These are phyloP conservation scores for Choiromyces venosus DNA, from an alignment of 495 filamentous ascomycete genomes.

Conservation along the genomic window DNA sequence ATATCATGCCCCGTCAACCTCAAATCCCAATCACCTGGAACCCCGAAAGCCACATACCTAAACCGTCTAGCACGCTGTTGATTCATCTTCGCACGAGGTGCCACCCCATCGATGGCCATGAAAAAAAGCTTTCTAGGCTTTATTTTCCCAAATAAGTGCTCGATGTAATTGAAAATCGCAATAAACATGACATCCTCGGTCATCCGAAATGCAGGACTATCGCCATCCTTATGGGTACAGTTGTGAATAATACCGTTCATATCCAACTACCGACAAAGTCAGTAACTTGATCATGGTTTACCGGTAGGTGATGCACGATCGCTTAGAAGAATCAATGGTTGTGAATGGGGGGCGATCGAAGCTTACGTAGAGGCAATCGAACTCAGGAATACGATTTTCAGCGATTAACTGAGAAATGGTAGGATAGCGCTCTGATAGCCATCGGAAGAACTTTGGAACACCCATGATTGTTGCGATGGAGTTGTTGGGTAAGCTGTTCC, in stretches of 20 bases:
- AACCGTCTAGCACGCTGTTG: slow-evolving; percentile 95
- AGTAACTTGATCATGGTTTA: not conserved
- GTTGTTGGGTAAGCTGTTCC: not conserved
- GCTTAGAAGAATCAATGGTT: slow-evolving; percentile 1
- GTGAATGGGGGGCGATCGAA: slow-evolving; percentile 5
- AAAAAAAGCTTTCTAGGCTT: slow-evolving; percentile 98
- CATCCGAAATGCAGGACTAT: slow-evolving; percentile 84
- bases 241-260: slow-evolving; percentile 99
- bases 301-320: slow-evolving; percentile 9
- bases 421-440: slow-evolving; percentile 98
- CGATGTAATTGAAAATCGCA: slow-evolving; percentile 99
- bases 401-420: slow-evolving; percentile 98
- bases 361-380: slow-evolving; percentile 86
- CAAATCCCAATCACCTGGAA: not conserved
- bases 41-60: slow-evolving; percentile 44
- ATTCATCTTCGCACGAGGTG: slow-evolving; percentile 98
- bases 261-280: slow-evolving; percentile 55
- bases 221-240: slow-evolving; percentile 88
- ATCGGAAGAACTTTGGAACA: slow-evolving; percentile 90
- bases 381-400: slow-evolving; percentile 98
- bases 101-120: slow-evolving; percentile 98
- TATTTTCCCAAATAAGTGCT: slow-evolving; percentile 97
- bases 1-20: not conserved
- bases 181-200: slow-evolving; percentile 99
- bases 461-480: slow-evolving; percentile 51